Percentiles rank a stretch among this genome's conserved stretches.
Conservation (phyloP, 108 stramenopile species). For the Skeletonema costatum region DNA sequence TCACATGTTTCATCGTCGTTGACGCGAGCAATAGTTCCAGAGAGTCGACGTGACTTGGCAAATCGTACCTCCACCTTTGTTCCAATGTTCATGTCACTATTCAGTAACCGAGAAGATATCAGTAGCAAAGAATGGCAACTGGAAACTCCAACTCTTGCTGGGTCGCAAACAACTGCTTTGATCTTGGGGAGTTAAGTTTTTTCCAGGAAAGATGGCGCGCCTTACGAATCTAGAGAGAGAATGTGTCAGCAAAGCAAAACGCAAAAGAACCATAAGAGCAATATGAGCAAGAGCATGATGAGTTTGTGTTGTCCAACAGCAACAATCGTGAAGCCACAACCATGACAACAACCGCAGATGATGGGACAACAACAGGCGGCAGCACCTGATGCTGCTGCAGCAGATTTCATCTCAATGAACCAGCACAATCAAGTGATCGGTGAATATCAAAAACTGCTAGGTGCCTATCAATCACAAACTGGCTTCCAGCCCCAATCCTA, state of each 20-base stretch:
- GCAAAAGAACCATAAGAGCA: too few species aligned
- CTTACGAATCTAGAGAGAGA: too few species aligned
- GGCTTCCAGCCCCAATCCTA: not conserved
- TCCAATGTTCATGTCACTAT: not conserved
- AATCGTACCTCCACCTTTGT: not conserved
- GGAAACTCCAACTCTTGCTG: too few species aligned
- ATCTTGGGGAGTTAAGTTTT: too few species aligned
- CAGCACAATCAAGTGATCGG: not conserved
- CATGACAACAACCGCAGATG: not conserved
- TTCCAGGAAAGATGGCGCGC: too few species aligned
- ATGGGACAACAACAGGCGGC: not conserved
- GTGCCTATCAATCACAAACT: not conserved
- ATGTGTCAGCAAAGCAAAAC: too few species aligned
- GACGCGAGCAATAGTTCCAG: not conserved
- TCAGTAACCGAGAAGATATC: too few species aligned
- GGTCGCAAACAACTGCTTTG: too few species aligned
- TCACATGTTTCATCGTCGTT: not conserved
- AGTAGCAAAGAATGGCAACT: too few species aligned
- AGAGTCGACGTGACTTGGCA: not conserved
- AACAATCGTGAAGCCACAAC: not conserved
- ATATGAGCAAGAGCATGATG: too few species aligned
- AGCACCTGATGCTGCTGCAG: not conserved
- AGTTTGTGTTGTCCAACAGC: not conserved
- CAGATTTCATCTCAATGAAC: not conserved
- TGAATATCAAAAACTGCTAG: conserved; percentile 5